Base-by-base conservation (phyloP, 306 rosid genomes). In the Crotalaria pallida region DNA sequence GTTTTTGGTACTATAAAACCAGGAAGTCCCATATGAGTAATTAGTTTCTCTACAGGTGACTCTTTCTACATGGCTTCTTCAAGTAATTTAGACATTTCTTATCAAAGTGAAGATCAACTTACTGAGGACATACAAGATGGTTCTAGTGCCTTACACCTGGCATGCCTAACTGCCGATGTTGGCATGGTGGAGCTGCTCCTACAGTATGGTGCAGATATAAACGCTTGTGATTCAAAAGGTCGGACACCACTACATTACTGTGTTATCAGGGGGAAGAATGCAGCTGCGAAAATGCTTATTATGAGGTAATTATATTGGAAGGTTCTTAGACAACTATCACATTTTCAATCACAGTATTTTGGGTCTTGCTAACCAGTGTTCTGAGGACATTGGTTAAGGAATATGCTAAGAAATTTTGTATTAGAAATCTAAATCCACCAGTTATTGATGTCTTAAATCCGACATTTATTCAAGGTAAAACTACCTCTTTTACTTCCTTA, bases 171-270 rank as follows among this genome's bases (percentile, higher is more conserved):
- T 69, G 80, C 86, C 22, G 92, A 90, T 67, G 10, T 75, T 59
- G 88, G 87, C 80, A 88, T 88, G 96, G 86, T 90, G 79, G 96
- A 90, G 69, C 77, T 90, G 61, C 90, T 90, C 62, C 73, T 90
- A 59, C 96, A 90, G 74, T 72, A 86, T 50, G 94, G 96, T 26
- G 96, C 92, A 71, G 68, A 88, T 22, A 49, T 86, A 69, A 90
- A 88, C 21, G 85, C 82, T 58, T 63, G 82, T 16, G 96, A 90
- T 81, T 79, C 61, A 23, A 81, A 69, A 47, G 88, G 89, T 58
- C 82, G 47, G 66, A 86, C 92, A 22, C 89, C 96, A 12, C 86
- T 90, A n/a, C 94, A 88, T 81, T 77, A 77, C 71, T 86, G 87
- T 65, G 77, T 80, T 53, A 65, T 74, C 52, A 67, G 69, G 50